Percentiles rank a stretch among this genome's conserved stretches.
phyloP scores from a whole-genome alignment of 352 stramenopile genomes.

The Globisporangium spinosum region DNA sequence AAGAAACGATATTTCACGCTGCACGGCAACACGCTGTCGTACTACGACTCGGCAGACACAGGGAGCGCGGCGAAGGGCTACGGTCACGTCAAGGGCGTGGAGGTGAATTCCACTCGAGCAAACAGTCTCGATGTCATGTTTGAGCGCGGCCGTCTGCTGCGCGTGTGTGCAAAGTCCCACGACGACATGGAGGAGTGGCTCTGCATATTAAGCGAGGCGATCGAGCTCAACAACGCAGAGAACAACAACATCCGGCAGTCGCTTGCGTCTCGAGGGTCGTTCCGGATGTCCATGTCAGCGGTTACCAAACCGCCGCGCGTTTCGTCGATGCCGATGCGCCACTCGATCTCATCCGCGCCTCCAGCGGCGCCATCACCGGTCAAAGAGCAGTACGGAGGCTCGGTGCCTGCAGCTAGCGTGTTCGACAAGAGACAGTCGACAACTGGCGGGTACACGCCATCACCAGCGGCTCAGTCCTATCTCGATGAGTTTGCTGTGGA shows the following conservation, averaged over 20 bases:
- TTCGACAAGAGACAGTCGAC: slow-evolving; percentile 35
- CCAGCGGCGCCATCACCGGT: slow-evolving; percentile 17
- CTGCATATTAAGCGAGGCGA: slow-evolving; percentile 63
- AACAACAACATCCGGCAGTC: slow-evolving; percentile 60
- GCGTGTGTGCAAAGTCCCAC: slow-evolving; percentile 58
- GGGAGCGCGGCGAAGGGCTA: slow-evolving; percentile 75
- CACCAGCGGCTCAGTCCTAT: slow-evolving; percentile 32
- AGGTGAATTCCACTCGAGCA: slow-evolving; percentile 56
- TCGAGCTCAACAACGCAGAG: slow-evolving; percentile 52
- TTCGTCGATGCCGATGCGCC: slow-evolving; percentile 37
- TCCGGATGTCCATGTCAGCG: slow-evolving; percentile 34
- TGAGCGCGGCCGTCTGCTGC: slow-evolving; percentile 66
- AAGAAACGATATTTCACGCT: slow-evolving; percentile 80
- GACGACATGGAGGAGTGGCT: slow-evolving; percentile 77
- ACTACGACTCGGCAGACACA: slow-evolving; percentile 78
- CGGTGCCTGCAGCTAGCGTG: slow-evolving; percentile 21
- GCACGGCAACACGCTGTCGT: slow-evolving; percentile 72
- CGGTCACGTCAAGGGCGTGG: slow-evolving; percentile 67
- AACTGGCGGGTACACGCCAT: slow-evolving; percentile 31
- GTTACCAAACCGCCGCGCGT: slow-evolving; percentile 23
- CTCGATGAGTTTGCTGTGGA: slow-evolving; percentile 37
- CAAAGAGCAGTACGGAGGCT: slow-evolving; percentile 22
- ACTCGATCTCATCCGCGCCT: slow-evolving; percentile 38
- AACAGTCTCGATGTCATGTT: slow-evolving; percentile 78
- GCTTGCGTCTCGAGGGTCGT: slow-evolving; percentile 33